Percentiles rank a stretch among this genome's conserved stretches.
Conservation (phyloP, 768 basidiomycete species). For the Lentinula guzmanii region DNA sequence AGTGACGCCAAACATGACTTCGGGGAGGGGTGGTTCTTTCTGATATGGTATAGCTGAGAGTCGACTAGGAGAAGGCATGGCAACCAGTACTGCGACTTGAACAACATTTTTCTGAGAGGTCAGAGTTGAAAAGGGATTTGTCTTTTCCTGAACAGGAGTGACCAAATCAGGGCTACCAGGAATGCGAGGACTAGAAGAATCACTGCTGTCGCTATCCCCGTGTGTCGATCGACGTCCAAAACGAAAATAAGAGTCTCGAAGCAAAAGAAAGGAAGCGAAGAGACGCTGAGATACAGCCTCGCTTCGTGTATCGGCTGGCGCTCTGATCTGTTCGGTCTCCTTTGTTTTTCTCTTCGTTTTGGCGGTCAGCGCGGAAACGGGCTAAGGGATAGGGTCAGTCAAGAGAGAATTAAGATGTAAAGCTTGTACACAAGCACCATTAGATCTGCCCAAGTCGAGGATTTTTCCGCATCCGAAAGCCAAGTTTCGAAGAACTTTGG, state of each 20-base stretch:
- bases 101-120: neutral
- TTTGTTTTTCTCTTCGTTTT: conserved; percentile 1
- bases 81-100: conserved; percentile 4
- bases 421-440: conserved; percentile 25
- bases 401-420: neutral
- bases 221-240: neutral
- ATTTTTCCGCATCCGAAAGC: conserved; percentile 25
- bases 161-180: neutral
- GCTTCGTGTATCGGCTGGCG: neutral
- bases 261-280: neutral
- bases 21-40: conserved; percentile 1
- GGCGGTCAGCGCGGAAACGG: conserved; percentile 26
- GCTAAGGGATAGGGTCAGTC: conserved; percentile 11
- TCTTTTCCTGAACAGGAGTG: conserved; percentile 1
- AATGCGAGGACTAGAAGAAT: neutral
- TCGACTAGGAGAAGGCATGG: conserved; percentile 2
- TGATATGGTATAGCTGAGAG: neutral
- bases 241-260: neutral
- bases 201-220: neutral
- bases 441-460: conserved; percentile 39
- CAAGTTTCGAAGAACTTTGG: conserved; percentile 47
- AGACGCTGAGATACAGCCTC: neutral
- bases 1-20: conserved; percentile 3
- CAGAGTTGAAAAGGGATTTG: neutral
- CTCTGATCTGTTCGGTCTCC: neutral